Conservation (phyloP, 257 asterid species). For the Nicotiana sylvestris region DNA sequence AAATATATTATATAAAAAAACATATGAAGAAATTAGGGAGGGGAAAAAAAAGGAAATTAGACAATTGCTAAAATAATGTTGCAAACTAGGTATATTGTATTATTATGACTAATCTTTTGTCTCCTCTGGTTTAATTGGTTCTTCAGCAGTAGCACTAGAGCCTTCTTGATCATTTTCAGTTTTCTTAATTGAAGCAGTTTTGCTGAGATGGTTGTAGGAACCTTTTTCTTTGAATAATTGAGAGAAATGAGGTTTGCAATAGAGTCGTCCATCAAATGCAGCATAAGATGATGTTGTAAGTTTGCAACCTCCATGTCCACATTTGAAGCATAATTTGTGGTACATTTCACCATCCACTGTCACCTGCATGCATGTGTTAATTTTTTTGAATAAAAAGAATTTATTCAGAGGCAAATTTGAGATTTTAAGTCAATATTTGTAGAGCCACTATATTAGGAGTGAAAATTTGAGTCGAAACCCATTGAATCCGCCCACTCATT, state of each 20-base stretch:
- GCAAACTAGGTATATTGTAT: background rate
- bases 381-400: too few species aligned
- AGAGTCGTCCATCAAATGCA: slow-evolving; percentile 68
- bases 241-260: slow-evolving; percentile 80
- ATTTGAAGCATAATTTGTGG: slow-evolving; percentile 74
- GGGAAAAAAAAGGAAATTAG: background rate
- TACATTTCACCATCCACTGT: slow-evolving; percentile 68
- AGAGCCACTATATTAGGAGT: too few species aligned
- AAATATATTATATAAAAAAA: too few species aligned
- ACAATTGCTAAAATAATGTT: background rate
- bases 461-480: too few species aligned
- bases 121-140: background rate
- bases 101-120: background rate
- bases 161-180: slow-evolving; percentile 4
- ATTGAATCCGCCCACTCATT: too few species aligned
- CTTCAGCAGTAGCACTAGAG: background rate
- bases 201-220: slow-evolving; percentile 60
- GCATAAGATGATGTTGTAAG: slow-evolving; percentile 75
- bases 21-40: too few species aligned
- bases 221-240: slow-evolving; percentile 82
- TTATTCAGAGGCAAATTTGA: fast-evolving
- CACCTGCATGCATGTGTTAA: slow-evolving; percentile 35
- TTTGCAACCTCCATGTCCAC: slow-evolving; percentile 81
- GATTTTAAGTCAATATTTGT: too few species aligned
- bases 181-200: slow-evolving; percentile 43